These are phyloP conservation scores for Tetrapyrgos nigripes DNA, from an alignment of 1,284 basidiomycete species.

Conservation along the genomic window DNA sequence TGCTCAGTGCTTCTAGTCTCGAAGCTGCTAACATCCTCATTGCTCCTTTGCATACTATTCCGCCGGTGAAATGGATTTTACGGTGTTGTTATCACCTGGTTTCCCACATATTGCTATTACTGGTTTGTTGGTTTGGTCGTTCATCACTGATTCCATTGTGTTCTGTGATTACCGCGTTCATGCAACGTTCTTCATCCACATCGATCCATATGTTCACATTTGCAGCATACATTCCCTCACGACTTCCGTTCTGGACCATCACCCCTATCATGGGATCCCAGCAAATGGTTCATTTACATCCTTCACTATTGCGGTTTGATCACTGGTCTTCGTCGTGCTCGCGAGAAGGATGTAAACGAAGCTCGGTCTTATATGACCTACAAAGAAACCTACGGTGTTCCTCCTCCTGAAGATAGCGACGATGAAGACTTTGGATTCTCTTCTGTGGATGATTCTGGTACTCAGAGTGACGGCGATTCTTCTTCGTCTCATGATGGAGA, in stretches of 20 bases:
- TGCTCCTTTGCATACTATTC: no score
- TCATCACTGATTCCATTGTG: no score
- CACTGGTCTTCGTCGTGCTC: constrained; percentile 57
- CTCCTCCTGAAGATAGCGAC: constrained; percentile 22
- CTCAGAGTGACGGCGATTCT: background rate
- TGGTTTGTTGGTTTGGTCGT: no score
- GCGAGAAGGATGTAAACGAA: constrained; percentile 63
- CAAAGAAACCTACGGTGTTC: constrained; percentile 41
- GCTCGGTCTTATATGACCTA: constrained; percentile 62
- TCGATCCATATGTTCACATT: background rate
- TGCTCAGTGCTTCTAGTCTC: background rate
- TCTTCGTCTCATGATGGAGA: no score
- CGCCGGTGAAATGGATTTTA: no score
- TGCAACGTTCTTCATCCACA: no score
- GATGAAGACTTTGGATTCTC: constrained; percentile 9
- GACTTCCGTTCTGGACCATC: constrained; percentile 75
- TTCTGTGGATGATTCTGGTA: background rate
- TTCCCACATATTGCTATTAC: no score
- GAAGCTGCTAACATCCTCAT: background rate
- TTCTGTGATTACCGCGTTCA: no score
- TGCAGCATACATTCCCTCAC: constrained; percentile 79
- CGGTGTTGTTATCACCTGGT: no score
- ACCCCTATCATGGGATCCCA: constrained; percentile 76
- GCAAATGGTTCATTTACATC: constrained; percentile 76
- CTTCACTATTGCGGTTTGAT: constrained; percentile 63